These are phyloP conservation scores for Schwanniomyces etchellsii DNA, from an alignment of 1,139 yeast genomes.

Conservation along the genomic window DNA sequence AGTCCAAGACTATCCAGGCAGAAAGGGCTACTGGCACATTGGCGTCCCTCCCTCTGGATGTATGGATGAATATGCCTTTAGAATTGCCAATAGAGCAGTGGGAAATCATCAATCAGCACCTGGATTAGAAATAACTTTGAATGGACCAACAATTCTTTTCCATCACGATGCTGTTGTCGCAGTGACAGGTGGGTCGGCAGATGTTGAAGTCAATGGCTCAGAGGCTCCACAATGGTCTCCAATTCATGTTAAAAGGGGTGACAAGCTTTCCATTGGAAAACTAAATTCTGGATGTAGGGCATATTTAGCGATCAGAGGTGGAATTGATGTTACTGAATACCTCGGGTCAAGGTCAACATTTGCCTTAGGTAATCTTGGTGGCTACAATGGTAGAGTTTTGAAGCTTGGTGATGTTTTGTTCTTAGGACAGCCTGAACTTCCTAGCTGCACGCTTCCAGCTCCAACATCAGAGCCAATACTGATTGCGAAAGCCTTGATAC, in stretches of 20 bases:
- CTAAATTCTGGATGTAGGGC: constrained; percentile 79
- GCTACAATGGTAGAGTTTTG: constrained; percentile 86
- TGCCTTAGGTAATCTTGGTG: constrained; percentile 92
- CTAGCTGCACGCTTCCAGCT: constrained; percentile 64
- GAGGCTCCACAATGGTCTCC: constrained; percentile 63
- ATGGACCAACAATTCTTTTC: constrained; percentile 81
- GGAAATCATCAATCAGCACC: constrained; percentile 82
- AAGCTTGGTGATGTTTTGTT: constrained; percentile 89
- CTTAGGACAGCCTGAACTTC: constrained; percentile 69
- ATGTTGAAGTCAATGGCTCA: constrained; percentile 60
- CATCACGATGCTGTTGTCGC: constrained; percentile 76
- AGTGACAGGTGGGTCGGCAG: constrained; percentile 77
- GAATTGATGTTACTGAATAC: constrained; percentile 89
- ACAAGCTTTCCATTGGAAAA: constrained; percentile 75
- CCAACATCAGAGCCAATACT: constrained; percentile 58
- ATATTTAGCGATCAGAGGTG: constrained; percentile 86
- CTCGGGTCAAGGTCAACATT: constrained; percentile 95
- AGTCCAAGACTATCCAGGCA: constrained; percentile 94
- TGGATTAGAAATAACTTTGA: constrained; percentile 82
- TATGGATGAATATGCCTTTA: constrained; percentile 89
- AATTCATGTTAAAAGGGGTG: constrained; percentile 63
- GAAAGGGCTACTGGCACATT: constrained; percentile 78
- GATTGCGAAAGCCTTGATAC: constrained; percentile 50
- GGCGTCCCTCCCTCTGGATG: constrained; percentile 99
- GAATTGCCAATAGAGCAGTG: constrained; percentile 83